Evolutionary conservation across 2,329 filamentous ascomycete species (phyloP).

Genomic region (Clarireedia homoeocarpa): DNA sequence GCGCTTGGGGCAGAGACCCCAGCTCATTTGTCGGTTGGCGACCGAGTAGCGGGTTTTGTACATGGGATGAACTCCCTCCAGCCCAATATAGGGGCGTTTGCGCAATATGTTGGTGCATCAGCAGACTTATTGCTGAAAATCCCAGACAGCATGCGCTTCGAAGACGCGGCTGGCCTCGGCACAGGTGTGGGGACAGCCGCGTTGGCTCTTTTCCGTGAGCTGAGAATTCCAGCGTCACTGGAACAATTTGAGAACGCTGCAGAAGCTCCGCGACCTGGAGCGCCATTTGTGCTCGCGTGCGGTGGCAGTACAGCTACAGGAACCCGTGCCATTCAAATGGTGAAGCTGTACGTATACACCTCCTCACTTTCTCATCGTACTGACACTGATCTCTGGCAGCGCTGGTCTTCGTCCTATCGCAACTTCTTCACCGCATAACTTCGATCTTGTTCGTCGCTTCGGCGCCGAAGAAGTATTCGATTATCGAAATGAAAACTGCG

Average conservation of each 20-base stretch:
- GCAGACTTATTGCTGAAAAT: neutral
- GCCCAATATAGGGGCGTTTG: neutral
- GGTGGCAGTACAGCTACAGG: constrained; percentile 1
- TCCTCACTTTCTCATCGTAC: too few relatives aligned
- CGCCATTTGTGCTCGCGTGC: neutral
- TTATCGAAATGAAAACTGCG: constrained; percentile 30
- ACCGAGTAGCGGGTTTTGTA: neutral
- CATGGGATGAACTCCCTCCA: neutral
- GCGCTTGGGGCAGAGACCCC: neutral
- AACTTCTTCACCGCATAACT: constrained; percentile 32
- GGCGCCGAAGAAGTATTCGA: constrained; percentile 37
- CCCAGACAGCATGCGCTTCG: neutral
- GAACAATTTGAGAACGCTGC: neutral
- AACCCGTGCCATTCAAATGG: neutral
- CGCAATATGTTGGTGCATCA: neutral
- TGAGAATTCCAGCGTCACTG: neutral
- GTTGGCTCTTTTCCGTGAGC: neutral
- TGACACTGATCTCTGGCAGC: neutral
- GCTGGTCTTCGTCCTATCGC: constrained; percentile 20
- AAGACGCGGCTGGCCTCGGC: neutral
- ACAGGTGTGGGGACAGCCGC: neutral
- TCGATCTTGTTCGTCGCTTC: constrained; percentile 30
- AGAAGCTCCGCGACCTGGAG: neutral
- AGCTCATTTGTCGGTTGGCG: neutral
- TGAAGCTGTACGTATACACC: neutral